Evolutionary conservation across 345 rosid species (phyloP), one percentile per base, ranked within the genome.

Genomic region (Mangifera indica): DNA sequence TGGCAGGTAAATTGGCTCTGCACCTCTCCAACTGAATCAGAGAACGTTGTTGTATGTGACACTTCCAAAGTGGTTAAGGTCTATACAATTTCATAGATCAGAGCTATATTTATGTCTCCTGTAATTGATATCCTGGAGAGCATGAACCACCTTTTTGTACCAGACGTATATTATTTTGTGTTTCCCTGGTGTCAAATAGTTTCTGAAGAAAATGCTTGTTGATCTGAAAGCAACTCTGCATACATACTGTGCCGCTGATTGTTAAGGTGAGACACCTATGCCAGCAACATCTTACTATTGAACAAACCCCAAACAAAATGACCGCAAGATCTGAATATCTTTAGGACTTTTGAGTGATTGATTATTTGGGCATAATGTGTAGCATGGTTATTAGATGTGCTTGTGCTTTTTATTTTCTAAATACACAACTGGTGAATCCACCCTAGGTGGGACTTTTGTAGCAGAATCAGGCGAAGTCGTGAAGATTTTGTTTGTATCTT

Each of bases 1-100:
- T 65, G 81, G 74, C 89, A 94, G 97, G 93, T 94, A 66, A 92
- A 94, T 81, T 92, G 97, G 95, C 86, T 94, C n/a, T 94, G 98
- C 79, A 92, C 97, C 17, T 81, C 88, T 60, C 90, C 92, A 13
- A 53, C 80, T 26, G 92, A 80, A 45, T 87, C 97, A 14, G 97
- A 94, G 68, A 94, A 94, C 79, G 91, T 94, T 21, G 76, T 94
- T 52, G 83, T 92, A 25, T 94, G 98, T 60, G 98, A 94, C 83
- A 94, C 98, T 54, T 84, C 95, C 9, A 92, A 87, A 81, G 88
- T 94, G 5, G 89, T 94, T 7, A 94, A 92, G 82, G 95, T 86
- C 77, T 94, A 85, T 62, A 79, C 89, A 7, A 74, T 90, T 73
- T 66, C 83, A 20, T 87, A 79, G 79, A 37, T 63, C 51, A 57